A percentile compares a stretch with the other conserved stretches of the same genome.
These are phyloP conservation scores for Ascochyta lentis DNA, from an alignment of 2,329 filamentous ascomycete species.

Conservation along the genomic window DNA sequence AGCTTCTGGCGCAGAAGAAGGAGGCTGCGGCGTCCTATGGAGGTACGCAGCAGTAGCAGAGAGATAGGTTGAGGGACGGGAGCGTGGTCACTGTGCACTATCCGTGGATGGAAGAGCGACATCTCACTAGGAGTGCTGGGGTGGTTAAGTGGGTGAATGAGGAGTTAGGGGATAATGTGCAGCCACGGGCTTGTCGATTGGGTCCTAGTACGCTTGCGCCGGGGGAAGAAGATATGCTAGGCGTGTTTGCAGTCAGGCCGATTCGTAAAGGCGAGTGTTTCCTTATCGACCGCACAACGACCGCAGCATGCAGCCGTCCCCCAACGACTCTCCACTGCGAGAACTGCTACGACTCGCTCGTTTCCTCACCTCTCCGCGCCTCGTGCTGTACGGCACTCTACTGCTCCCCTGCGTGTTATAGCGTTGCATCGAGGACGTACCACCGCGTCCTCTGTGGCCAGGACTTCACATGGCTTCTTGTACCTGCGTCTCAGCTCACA, in stretches of 20 bases:
- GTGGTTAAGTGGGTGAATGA: constrained; percentile 12
- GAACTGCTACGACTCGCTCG: constrained; percentile 32
- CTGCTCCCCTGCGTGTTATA: constrained; percentile 34
- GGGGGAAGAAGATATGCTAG: constrained; percentile 13
- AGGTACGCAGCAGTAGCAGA: constrained; percentile 15
- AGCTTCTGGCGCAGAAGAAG: constrained; percentile 17
- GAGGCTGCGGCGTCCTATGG: constrained; percentile 10
- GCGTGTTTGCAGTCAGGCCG: constrained; percentile 14
- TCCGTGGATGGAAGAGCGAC: constrained; percentile 18
- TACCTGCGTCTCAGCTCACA: constrained; percentile 17
- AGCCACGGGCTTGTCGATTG: constrained; percentile 4
- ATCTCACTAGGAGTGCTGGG: constrained; percentile 6
- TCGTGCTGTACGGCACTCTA: constrained; percentile 30
- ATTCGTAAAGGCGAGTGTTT: constrained; percentile 24
- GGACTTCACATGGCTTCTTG: constrained; percentile 35
- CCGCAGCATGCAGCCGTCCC: constrained; percentile 25
- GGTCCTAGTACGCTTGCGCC: constrained; percentile 8
- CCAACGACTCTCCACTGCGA: constrained; percentile 17
- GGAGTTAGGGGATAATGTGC: neutral
- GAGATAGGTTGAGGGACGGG: constrained; percentile 22
- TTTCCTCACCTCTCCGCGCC: constrained; percentile 19
- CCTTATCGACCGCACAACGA: constrained; percentile 17
- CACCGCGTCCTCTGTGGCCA: constrained; percentile 37
- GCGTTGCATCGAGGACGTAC: constrained; percentile 31
- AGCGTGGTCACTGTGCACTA: constrained; percentile 23